Evolutionary conservation across 116 monocot genomes (phyloP).

Genomic region (Phalaenopsis hybrid): DNA sequence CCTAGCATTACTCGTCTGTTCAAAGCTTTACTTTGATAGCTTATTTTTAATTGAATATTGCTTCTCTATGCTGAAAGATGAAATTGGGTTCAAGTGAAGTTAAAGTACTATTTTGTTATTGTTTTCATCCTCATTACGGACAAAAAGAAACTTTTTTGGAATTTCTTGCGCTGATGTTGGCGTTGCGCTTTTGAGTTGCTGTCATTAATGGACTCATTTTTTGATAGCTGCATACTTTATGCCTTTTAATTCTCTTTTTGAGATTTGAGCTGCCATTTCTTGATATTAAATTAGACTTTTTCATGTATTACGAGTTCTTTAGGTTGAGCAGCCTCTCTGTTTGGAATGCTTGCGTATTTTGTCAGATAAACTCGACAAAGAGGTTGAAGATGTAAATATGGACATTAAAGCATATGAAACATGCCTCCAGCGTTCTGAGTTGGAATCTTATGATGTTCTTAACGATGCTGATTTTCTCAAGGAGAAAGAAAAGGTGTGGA

Average conservation of each 20-base stretch:
- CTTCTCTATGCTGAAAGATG: not conserved
- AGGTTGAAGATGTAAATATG: slow-evolving; percentile 87
- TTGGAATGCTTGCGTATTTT: slow-evolving; percentile 90
- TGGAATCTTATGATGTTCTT: slow-evolving; percentile 54
- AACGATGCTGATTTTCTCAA: slow-evolving; percentile 70
- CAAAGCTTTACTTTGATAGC: not conserved
- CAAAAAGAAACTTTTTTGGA: not conserved
- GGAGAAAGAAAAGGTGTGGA: slow-evolving; percentile 81
- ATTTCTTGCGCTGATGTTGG: not conserved
- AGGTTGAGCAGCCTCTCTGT: slow-evolving; percentile 98
- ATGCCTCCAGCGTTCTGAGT: slow-evolving; percentile 58
- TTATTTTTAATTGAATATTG: not conserved
- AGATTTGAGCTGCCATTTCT: not conserved
- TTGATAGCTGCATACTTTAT: not conserved
- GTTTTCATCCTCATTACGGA: not conserved
- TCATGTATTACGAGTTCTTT: slow-evolving; percentile 6
- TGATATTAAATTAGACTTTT: not conserved
- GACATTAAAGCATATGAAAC: slow-evolving; percentile 94
- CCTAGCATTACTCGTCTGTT: not conserved
- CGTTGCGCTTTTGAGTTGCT: not conserved
- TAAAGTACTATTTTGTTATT: not conserved
- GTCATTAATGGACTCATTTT: not conserved
- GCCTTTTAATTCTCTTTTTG: not conserved
- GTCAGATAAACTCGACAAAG: slow-evolving; percentile 88
- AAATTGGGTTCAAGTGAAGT: not conserved